Conservation (phyloP, 331 rosid genomes). For the Stylosanthes scabra region DNA sequence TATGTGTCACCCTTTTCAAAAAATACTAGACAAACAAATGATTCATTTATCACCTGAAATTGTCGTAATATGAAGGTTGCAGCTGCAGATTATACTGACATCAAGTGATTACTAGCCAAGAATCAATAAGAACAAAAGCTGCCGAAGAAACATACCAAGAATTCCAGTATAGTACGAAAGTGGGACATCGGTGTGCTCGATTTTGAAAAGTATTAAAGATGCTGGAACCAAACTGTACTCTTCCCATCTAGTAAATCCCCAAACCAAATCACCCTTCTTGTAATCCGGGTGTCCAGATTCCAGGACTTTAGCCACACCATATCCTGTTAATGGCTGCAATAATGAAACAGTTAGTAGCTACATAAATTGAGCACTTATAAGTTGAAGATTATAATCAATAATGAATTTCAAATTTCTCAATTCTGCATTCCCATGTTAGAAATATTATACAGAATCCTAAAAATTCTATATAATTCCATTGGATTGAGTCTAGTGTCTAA, state of each 20-base stretch:
- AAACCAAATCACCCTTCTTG: constrained; percentile 40
- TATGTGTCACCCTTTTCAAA: not conserved
- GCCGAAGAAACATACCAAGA: constrained; percentile 33
- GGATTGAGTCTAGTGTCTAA: not conserved
- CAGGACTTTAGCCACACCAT: constrained; percentile 37
- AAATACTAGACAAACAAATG: not conserved
- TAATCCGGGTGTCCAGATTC: constrained; percentile 41
- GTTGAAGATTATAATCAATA: no score
- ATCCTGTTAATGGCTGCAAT: constrained; percentile 42
- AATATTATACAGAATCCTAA: not conserved
- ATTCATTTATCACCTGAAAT: not conserved
- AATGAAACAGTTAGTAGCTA: not conserved
- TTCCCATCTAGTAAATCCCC: constrained; percentile 45
- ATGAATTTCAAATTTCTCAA: no score
- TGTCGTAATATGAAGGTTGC: not conserved
- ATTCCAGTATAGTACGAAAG: constrained; percentile 49
- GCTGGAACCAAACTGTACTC: constrained; percentile 39
- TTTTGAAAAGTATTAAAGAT: constrained; percentile 10
- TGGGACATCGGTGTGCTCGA: constrained; percentile 39
- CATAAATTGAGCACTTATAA: no score
- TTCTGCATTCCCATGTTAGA: no score
- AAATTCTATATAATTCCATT: not conserved
- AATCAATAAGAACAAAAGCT: not conserved
- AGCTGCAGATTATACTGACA: not conserved
- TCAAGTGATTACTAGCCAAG: not conserved